Percentiles rank a stretch among this genome's conserved stretches.
These are phyloP conservation scores for Tetrapisispora phaffii DNA, from an alignment of 805 yeast genomes.

Conservation along the genomic window DNA sequence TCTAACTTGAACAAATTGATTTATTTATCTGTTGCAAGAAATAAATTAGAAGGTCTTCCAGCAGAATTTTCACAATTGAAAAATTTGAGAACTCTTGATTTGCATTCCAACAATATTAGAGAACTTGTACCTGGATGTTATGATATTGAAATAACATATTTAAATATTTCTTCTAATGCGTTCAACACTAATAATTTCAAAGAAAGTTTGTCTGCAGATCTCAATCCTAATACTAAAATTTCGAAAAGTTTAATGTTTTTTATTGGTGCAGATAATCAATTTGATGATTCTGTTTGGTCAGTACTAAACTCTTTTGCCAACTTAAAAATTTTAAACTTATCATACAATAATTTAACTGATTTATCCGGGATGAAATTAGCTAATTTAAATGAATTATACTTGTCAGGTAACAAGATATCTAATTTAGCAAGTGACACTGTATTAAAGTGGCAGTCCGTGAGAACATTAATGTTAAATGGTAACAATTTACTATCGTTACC, in stretches of 20 bases:
- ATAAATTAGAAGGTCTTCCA: conserved; percentile 67
- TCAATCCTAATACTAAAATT: conserved; percentile 18
- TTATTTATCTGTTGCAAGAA: conserved; percentile 60
- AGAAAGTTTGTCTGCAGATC: conserved; percentile 28
- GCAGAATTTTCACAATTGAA: conserved; percentile 48
- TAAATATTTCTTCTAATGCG: conserved; percentile 69
- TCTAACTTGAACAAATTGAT: conserved; percentile 48
- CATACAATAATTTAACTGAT: conserved; percentile 78
- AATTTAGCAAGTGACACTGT: conserved; percentile 82
- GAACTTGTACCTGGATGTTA: conserved; percentile 58
- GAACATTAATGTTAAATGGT: conserved; percentile 62
- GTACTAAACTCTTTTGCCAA: conserved; percentile 49
- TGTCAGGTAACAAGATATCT: conserved; percentile 76
- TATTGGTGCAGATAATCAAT: conserved; percentile 72
- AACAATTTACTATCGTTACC: conserved; percentile 82
- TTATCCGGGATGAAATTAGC: conserved; percentile 64
- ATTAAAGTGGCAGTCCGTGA: conserved; percentile 45
- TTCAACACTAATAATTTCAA: conserved; percentile 35
- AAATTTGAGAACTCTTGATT: conserved; percentile 56
- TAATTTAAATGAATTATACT: conserved; percentile 51
- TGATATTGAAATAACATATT: conserved; percentile 46
- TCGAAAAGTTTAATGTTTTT: conserved; percentile 47
- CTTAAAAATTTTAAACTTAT: conserved; percentile 56
- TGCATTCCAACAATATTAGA: conserved; percentile 77
- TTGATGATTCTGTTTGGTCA: conserved; percentile 68